These are phyloP conservation scores for Starmera caribaea DNA, from an alignment of 805 yeast species.

Conservation along the genomic window DNA sequence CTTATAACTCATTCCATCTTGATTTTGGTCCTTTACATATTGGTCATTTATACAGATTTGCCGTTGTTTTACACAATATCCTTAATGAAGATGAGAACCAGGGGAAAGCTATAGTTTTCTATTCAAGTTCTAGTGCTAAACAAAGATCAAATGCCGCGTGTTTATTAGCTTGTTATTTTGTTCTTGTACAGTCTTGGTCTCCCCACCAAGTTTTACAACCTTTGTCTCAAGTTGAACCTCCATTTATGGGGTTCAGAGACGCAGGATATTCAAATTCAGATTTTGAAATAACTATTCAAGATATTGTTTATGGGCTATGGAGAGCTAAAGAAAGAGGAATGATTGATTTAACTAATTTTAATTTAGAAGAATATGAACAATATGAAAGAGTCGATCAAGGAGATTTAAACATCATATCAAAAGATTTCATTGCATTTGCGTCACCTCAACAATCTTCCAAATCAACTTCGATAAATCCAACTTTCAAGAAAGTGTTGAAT, in stretches of 20 bases:
- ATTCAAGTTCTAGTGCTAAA: slow-evolving; percentile 72
- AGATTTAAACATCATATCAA: slow-evolving; percentile 84
- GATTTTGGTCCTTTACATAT: slow-evolving; percentile 96
- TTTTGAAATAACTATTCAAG: slow-evolving; percentile 88
- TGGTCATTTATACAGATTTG: slow-evolving; percentile 90
- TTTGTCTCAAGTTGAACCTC: slow-evolving; percentile 82
- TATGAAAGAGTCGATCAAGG: slow-evolving; percentile 96
- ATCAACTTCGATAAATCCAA: slow-evolving; percentile 43
- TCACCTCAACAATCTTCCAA: slow-evolving; percentile 74
- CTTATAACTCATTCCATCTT: slow-evolving; percentile 89
- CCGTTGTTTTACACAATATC: slow-evolving; percentile 86
- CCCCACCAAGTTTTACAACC: slow-evolving; percentile 98
- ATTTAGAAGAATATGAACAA: slow-evolving; percentile 88
- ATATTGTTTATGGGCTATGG: slow-evolving; percentile 94
- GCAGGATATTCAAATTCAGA: slow-evolving; percentile 97
- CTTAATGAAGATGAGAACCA: slow-evolving; percentile 78
- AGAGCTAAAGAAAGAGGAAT: slow-evolving; percentile 89
- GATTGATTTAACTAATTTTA: slow-evolving; percentile 77
- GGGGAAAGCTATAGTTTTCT: slow-evolving; percentile 84
- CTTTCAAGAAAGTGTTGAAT: slow-evolving; percentile 72
- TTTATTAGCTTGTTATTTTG: slow-evolving; percentile 87
- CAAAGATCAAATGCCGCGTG: slow-evolving; percentile 93
- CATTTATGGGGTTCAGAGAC: slow-evolving; percentile 90
- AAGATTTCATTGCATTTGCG: slow-evolving; percentile 95
- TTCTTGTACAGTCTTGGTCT: slow-evolving; percentile 92